Evolutionary conservation across 441 rosid genomes (phyloP).

Genomic region (Croton setiger): DNA sequence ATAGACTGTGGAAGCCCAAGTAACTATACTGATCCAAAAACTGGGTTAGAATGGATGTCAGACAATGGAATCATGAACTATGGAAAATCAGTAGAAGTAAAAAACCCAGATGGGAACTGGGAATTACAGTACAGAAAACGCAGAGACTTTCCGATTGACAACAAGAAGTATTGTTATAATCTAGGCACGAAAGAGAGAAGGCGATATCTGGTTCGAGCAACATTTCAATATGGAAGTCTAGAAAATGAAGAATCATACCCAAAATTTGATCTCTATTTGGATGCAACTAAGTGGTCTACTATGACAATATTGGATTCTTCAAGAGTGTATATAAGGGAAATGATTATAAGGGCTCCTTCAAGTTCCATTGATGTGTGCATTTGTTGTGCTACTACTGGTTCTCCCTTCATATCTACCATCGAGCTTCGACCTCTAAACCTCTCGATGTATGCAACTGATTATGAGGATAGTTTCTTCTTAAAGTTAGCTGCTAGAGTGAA

Average conservation of each 20-base stretch:
- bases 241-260: conserved; percentile 68
- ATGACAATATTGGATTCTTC: conserved; percentile 62
- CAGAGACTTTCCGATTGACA: conserved; percentile 77
- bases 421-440: conserved; percentile 85
- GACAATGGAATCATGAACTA: conserved; percentile 52
- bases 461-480: conserved; percentile 74
- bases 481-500: conserved; percentile 90
- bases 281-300: conserved; percentile 90
- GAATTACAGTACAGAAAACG: conserved; percentile 47
- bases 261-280: conserved; percentile 73
- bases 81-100: conserved; percentile 46
- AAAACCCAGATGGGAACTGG: conserved; percentile 36
- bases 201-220: conserved; percentile 78
- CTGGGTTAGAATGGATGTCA: conserved; percentile 79
- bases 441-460: conserved; percentile 87
- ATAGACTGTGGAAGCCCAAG: conserved; percentile 82
- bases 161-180: conserved; percentile 76
- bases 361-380: conserved; percentile 73
- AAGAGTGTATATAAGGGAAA: conserved; percentile 68
- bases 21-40: conserved; percentile 58
- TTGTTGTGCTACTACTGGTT: conserved; percentile 85
- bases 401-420: conserved; percentile 85
- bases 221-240: conserved; percentile 66
- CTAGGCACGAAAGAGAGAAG: conserved; percentile 67
- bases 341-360: conserved; percentile 80